A percentile compares a stretch with the other conserved stretches of the same genome.
These are phyloP conservation scores for Harringtonia lauricola DNA, from an alignment of 2,329 filamentous ascomycete species.

Conservation along the genomic window DNA sequence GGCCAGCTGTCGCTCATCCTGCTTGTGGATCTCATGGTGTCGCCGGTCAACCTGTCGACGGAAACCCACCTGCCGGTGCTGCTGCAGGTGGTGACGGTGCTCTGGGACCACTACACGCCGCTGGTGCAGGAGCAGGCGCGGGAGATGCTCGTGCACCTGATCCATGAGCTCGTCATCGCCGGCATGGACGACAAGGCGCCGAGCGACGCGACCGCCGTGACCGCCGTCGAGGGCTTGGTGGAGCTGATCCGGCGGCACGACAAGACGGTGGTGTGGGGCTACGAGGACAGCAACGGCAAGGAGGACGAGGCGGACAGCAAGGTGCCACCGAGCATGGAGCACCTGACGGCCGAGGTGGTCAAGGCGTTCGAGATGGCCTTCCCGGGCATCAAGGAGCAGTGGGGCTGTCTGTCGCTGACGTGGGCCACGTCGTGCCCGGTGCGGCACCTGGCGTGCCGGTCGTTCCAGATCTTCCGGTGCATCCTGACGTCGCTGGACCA, in stretches of 20 bases:
- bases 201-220: constrained; percentile 57
- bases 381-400: constrained; percentile 79
- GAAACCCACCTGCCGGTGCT: constrained; percentile 80
- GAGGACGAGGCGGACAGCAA: constrained; percentile 63
- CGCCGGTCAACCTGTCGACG: constrained; percentile 67
- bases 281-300: constrained; percentile 82
- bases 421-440: constrained; percentile 98
- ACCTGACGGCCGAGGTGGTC: constrained; percentile 71
- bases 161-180: constrained; percentile 85
- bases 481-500: constrained; percentile 86
- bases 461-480: constrained; percentile 94
- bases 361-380: constrained; percentile 77
- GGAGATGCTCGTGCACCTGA: constrained; percentile 95
- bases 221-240: constrained; percentile 77
- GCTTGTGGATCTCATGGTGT: constrained; percentile 91
- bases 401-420: constrained; percentile 79
- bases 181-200: constrained; percentile 58
- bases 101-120: constrained; percentile 96
- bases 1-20: constrained; percentile 89
- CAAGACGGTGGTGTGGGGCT: constrained; percentile 78
- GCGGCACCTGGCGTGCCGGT: constrained; percentile 86
- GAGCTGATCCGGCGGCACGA: constrained; percentile 81
- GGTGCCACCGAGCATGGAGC: constrained; percentile 79
- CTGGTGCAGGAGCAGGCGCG: constrained; percentile 93
- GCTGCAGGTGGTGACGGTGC: constrained; percentile 80